Percentiles rank a stretch among this genome's conserved stretches.
phyloP scores from a whole-genome alignment of 1,139 yeast genomes.

The Saccharomyces hybrid region DNA sequence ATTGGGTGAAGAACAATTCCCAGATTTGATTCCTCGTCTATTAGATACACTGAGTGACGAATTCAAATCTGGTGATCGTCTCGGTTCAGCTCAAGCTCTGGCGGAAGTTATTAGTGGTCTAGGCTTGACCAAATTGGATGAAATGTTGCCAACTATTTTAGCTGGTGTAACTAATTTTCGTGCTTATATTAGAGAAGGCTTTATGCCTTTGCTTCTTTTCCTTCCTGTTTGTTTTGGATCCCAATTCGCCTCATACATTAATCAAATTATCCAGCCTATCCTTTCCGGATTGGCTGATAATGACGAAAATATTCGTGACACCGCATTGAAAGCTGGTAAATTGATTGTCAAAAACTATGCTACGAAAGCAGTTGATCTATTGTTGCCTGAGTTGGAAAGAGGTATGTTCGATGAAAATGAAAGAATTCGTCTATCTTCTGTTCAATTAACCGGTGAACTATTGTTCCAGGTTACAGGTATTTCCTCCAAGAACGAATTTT shows the following conservation, averaged over 20 bases:
- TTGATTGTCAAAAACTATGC: slow-evolving; percentile 89
- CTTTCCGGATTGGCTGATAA: slow-evolving; percentile 85
- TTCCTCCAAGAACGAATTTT: slow-evolving; percentile 50
- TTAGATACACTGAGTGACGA: slow-evolving; percentile 73
- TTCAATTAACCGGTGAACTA: slow-evolving; percentile 94
- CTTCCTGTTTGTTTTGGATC: slow-evolving; percentile 93
- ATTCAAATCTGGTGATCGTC: slow-evolving; percentile 75
- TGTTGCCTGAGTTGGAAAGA: slow-evolving; percentile 86
- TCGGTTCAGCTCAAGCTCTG: slow-evolving; percentile 96
- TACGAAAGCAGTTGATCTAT: slow-evolving; percentile 82
- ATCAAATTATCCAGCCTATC: slow-evolving; percentile 81
- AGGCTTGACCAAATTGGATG: slow-evolving; percentile 82
- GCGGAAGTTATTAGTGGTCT: slow-evolving; percentile 91
- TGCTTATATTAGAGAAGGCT: slow-evolving; percentile 80
- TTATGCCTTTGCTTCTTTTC: slow-evolving; percentile 80
- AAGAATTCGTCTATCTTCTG: slow-evolving; percentile 88
- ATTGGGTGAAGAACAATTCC: slow-evolving; percentile 93
- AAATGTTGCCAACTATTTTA: slow-evolving; percentile 72
- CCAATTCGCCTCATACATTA: slow-evolving; percentile 84
- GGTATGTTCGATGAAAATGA: slow-evolving; percentile 80
- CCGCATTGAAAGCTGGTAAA: slow-evolving; percentile 88
- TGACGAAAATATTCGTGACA: slow-evolving; percentile 81
- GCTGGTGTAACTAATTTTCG: slow-evolving; percentile 62
- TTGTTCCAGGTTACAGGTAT: slow-evolving; percentile 93
- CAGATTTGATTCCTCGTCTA: slow-evolving; percentile 78